Conservation (phyloP, 257 asterid genomes). For the Solanum bulbocastanum region DNA sequence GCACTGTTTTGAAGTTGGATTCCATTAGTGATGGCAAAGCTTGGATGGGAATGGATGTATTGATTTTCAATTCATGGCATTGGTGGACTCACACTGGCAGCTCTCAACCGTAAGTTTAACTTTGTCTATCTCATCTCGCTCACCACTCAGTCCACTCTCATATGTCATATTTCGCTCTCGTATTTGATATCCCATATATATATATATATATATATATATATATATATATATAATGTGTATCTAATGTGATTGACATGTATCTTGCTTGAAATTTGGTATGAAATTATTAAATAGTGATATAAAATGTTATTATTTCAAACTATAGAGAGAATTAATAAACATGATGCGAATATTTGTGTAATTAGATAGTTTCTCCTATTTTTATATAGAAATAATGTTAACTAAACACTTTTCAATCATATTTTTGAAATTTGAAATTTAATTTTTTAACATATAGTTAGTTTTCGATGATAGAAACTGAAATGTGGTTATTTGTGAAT, state of each 20-base stretch:
- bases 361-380: neutral
- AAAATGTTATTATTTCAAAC: too few species aligned
- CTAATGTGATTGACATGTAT: neutral
- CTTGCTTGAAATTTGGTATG: too few species aligned
- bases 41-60: slow-evolving; percentile 74
- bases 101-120: slow-evolving; percentile 46
- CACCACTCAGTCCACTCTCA: neutral
- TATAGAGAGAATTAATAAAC: too few species aligned
- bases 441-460: too few species aligned
- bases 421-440: neutral
- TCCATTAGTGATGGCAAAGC: slow-evolving; percentile 52
- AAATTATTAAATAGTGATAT: too few species aligned
- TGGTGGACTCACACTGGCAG: slow-evolving; percentile 88
- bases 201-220: too few species aligned
- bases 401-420: neutral
- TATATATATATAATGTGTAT: too few species aligned
- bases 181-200: too few species aligned
- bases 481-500: neutral
- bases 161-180: neutral
- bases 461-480: too few species aligned
- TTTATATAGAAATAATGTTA: neutral
- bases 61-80: slow-evolving; percentile 87
- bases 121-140: too few species aligned
- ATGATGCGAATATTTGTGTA: too few species aligned
- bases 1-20: slow-evolving; percentile 51